A percentile compares a stretch with the other conserved stretches of the same genome.
Conservation (phyloP, 2,329 filamentous ascomycete genomes). For the Penicillium sp. region DNA sequence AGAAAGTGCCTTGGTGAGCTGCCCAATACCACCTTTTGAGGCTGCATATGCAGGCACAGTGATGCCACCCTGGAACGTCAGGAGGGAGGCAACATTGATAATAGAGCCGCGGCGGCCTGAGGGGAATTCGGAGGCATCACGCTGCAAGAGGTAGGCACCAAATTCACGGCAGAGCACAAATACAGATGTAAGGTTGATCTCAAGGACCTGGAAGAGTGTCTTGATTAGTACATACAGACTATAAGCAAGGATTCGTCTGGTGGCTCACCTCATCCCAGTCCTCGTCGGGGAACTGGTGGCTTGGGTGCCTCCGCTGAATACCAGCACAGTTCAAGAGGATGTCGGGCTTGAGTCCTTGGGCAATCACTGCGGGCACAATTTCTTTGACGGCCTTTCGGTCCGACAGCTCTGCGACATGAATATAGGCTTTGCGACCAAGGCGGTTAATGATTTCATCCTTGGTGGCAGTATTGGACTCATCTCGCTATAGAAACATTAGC, state of each 20-base stretch:
- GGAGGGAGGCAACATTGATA: conserved; percentile 80
- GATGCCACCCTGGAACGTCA: conserved; percentile 83
- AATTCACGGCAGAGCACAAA: conserved; percentile 56
- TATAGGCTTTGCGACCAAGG: conserved; percentile 42
- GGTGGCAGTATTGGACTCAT: conserved; percentile 50
- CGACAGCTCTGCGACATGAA: conserved; percentile 47
- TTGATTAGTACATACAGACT: neutral
- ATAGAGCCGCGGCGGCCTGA: conserved; percentile 50
- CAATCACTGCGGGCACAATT: conserved; percentile 41
- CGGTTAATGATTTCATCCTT: conserved; percentile 43
- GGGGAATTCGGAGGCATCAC: conserved; percentile 29
- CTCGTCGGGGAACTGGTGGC: conserved; percentile 70
- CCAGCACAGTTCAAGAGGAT: conserved; percentile 86
- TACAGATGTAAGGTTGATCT: conserved; percentile 82
- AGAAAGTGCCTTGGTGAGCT: conserved; percentile 53
- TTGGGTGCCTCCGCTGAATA: conserved; percentile 76
- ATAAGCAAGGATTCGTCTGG: neutral
- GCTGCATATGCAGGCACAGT: conserved; percentile 60
- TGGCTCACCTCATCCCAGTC: conserved; percentile 68
- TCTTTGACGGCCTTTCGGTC: conserved; percentile 42
- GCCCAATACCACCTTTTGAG: conserved; percentile 37
- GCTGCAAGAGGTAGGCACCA: conserved; percentile 34
- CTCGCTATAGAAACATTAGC: conserved; percentile 45
- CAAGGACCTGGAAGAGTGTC: conserved; percentile 59
- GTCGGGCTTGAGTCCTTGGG: conserved; percentile 60